Evolutionary conservation across 2,329 filamentous ascomycete genomes (phyloP).

Genomic region (Diaporthe destruens): DNA sequence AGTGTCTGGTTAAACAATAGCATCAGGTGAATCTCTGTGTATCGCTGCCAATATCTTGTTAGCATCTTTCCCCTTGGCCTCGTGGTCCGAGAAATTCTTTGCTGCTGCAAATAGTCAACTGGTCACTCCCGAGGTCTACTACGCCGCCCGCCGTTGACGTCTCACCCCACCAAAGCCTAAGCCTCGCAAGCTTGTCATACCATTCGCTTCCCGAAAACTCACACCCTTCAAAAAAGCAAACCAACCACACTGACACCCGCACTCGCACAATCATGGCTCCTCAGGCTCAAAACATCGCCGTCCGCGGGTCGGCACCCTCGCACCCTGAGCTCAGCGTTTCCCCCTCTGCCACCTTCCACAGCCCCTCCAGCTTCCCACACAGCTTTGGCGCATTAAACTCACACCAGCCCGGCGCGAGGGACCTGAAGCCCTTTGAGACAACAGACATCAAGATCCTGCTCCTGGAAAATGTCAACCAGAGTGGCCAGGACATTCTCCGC

Average conservation of each 20-base stretch:
- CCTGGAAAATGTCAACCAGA: slow-evolving; percentile 95
- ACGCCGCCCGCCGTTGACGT: slow-evolving; percentile 16
- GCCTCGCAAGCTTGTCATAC: slow-evolving; percentile 33
- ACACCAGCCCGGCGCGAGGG: slow-evolving; percentile 64
- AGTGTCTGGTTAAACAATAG: slow-evolving; percentile 2
- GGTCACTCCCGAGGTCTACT: background rate
- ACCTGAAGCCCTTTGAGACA: slow-evolving; percentile 94
- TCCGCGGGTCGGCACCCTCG: slow-evolving; percentile 51
- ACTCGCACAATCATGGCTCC: slow-evolving; percentile 34
- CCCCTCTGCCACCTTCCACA: slow-evolving; percentile 80
- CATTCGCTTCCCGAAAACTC: slow-evolving; percentile 21
- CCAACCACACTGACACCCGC: background rate
- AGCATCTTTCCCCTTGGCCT: background rate
- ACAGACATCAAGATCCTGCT: slow-evolving; percentile 97
- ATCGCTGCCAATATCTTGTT: slow-evolving; percentile 23
- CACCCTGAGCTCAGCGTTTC: slow-evolving; percentile 75
- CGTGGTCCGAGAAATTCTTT: slow-evolving; percentile 20
- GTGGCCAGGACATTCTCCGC: slow-evolving; percentile 84
- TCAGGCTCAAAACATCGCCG: slow-evolving; percentile 39
- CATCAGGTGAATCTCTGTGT: slow-evolving; percentile 23
- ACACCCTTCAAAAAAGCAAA: slow-evolving; percentile 1
- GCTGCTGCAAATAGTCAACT: background rate
- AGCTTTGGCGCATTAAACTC: slow-evolving; percentile 53
- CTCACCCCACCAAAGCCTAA: slow-evolving; percentile 33
- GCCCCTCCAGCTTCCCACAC: slow-evolving; percentile 69